Conservation (phyloP, 2,329 filamentous ascomycete species). For the Sporothrix protearum region DNA sequence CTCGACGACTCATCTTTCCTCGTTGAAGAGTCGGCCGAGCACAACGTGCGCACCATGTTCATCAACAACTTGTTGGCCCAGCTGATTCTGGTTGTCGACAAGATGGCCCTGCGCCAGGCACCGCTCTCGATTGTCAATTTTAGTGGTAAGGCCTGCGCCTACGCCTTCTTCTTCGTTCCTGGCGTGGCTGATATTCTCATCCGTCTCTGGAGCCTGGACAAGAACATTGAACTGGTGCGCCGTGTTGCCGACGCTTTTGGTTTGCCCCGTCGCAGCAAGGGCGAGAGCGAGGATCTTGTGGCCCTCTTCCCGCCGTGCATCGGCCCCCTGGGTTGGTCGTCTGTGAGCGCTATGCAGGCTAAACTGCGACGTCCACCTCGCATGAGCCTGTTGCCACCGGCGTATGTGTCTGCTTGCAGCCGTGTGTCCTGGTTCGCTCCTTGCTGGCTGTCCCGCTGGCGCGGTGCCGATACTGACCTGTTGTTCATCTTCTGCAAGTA, state of each 20-base stretch:
- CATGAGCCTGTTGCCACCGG: slow-evolving; percentile 46
- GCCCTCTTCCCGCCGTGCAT: slow-evolving; percentile 67
- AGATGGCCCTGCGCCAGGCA: slow-evolving; percentile 73
- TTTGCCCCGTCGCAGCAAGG: slow-evolving; percentile 53
- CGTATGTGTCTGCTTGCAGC: slow-evolving; percentile 22
- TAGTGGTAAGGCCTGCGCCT: slow-evolving; percentile 84
- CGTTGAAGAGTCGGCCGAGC: slow-evolving; percentile 65
- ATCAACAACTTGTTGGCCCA: slow-evolving; percentile 76
- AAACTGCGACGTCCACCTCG: slow-evolving; percentile 62
- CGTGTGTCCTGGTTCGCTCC: slow-evolving; percentile 76
- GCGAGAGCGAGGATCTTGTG: slow-evolving; percentile 62
- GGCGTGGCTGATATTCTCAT: slow-evolving; percentile 80
- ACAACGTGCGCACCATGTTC: slow-evolving; percentile 86
- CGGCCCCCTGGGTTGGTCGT: slow-evolving; percentile 55
- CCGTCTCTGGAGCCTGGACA: slow-evolving; percentile 67
- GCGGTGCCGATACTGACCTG: slow-evolving; percentile 79
- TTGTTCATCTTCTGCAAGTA: slow-evolving; percentile 92
- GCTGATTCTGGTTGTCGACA: slow-evolving; percentile 82
- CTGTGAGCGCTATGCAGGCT: slow-evolving; percentile 47
- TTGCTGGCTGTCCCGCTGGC: slow-evolving; percentile 81
- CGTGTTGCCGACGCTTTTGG: slow-evolving; percentile 68
- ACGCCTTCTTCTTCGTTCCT: slow-evolving; percentile 89
- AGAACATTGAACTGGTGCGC: slow-evolving; percentile 62
- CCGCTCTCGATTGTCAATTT: slow-evolving; percentile 71
- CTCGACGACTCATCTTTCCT: slow-evolving; percentile 53